Conservation (phyloP, 2,329 filamentous ascomycete species). For the Apiospora rasikravindrae region DNA sequence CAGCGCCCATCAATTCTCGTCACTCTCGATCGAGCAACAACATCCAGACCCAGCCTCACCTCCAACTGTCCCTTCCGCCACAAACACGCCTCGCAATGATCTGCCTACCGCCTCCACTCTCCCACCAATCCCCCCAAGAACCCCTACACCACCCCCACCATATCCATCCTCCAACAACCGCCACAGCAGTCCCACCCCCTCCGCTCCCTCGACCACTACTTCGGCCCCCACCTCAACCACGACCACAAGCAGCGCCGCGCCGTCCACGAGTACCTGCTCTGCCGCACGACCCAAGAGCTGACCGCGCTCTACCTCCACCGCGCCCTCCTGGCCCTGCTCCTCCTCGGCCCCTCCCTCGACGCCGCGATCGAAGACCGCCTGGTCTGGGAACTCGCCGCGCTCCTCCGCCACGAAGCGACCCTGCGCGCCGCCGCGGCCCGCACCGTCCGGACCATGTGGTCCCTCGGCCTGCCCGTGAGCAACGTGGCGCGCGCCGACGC, state of each 20-base stretch:
- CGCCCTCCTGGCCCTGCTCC: neutral
- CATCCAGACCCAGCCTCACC: neutral
- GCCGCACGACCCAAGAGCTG: neutral
- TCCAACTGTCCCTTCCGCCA: no score
- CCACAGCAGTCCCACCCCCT: neutral
- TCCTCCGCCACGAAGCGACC: neutral
- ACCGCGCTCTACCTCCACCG: neutral
- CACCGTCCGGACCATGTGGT: neutral
- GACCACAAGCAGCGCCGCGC: neutral
- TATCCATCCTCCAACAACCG: neutral
- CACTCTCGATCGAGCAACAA: neutral
- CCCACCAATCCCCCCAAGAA: no score
- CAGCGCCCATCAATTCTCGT: neutral
- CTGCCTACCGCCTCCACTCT: no score
- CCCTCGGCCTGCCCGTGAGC: neutral
- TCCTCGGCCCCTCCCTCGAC: neutral
- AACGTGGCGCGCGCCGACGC: neutral
- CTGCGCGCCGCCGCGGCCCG: neutral
- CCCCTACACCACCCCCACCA: neutral
- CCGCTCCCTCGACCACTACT: neutral
- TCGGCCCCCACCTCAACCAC: neutral
- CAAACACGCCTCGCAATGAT: no score
- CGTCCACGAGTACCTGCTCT: conserved; percentile 2
- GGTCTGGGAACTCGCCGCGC: neutral
- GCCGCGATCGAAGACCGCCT: neutral